Base-by-base conservation (phyloP, 140 eudicot genomes). In the Ambrosia hybrid region DNA sequence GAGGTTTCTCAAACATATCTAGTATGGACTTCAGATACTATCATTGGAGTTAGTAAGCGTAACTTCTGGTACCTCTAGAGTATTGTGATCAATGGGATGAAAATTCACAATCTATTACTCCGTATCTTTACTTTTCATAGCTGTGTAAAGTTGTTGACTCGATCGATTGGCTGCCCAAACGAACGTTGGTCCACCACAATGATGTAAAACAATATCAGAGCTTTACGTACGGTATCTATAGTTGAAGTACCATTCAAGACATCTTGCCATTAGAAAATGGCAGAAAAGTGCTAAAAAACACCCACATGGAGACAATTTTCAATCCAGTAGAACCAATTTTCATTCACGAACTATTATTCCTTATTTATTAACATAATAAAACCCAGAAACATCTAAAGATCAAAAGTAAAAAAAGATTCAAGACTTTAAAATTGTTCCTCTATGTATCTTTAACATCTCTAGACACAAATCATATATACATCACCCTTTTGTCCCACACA, bases 401-500 rank as follows among this genome's bases (percentile, higher is more conserved):
- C 67, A 5, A 37, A 43, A 55, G 64, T 49, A 0, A 30, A 0
- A 52, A 36, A 36, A 4, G 49, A 17, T 73, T 33, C 41, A 36
- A 59, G 58, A 75, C 60, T 53, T 12, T 37, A 65, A 71, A 62
- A 51, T 51, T 56, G 64, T 63, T 62, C 57, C 74, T 77, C 51
- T 64, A 37, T 70, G 72, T 75, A 81, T 86, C 86, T 86, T 69
- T 38, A 67, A 80, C 80, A 75, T 83, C 76, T 85, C 69, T 80
- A 68, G 56, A 78, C 84, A 79, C 82, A 61, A 64, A 74, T 65
- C 82, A 81, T 66, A 49, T 49, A 43, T 21, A 21, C 14, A 51
- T 30, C 78, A 80, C 56, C 84, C 71, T 65, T 90, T 89, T 78
- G 91, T 86, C 66, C 92, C 87, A 80, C 86, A 82, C 83, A 79